Base-by-base conservation (phyloP, 768 basidiomycete genomes). In the Cystobasidium tubakii region DNA sequence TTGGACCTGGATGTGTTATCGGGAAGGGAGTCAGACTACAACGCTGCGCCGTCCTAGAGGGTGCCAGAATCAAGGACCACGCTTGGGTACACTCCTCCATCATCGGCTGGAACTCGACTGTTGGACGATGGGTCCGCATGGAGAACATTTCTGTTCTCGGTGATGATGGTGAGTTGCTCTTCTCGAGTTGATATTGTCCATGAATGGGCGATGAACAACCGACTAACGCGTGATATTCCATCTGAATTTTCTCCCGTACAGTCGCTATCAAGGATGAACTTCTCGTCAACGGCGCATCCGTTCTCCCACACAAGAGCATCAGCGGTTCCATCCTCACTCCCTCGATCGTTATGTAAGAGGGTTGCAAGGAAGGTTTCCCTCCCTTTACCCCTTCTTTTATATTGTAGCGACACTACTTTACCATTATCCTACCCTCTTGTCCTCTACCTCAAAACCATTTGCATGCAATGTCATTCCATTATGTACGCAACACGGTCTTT, bases 251-350 rank as follows among this genome's bases (percentile, higher is more conserved):
- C 27, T 63, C 62, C 31, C 9, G 6, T 29, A 10, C 39, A 65
- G 73, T 83, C 27, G 80, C 81, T 39, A 82, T 84, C 81, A 83
- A 83, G 81, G 83, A 84, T 74, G 83, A 84, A 77, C 76, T 84
- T 19, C 82, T 80, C 77, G 79, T 83, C 76, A 82, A 82, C 76
- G 82, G 83, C 31, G 83, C 82, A 65, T 81, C 80, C 7, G 82
- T 82, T 53, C 76, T 82, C 57, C 82, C 77, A 1, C 78, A 78
- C 74, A 77, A 77, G 74, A 62, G 36, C 44, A 74, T 80, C 66
- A 73, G 74, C 31, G 66, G 72, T 42, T 76, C 75, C 67, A 78
- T 80, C 74, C 64, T 74, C 67, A 78, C 79, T 76, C 80, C 79
- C 13, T 70, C 78, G 3, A 80, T 80, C 31, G 80, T 80, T 63